Base-by-base conservation (phyloP, 176 grass and related monocot species). In the Lolium rigidum region DNA sequence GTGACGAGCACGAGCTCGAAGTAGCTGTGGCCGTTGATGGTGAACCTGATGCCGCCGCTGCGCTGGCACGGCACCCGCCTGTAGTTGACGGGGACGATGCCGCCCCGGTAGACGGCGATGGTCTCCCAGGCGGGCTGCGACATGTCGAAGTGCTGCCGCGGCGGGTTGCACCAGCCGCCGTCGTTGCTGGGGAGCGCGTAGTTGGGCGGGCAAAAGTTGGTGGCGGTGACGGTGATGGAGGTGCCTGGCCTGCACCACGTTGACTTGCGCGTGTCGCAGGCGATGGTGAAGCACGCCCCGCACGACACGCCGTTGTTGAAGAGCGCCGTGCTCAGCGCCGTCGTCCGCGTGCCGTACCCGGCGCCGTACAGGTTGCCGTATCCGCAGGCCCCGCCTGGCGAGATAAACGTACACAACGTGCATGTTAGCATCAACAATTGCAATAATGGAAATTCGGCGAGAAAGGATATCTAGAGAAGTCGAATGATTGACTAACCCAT, bases 141-240 rank as follows among this genome's bases (percentile, higher is more conserved):
- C 86, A 95, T 93, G 81, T 95, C 94, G 83, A 95, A 95, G 82
- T 95, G 94, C 7, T 58, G 88, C 2, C 90, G 86, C 43, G 94
- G 94, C 16, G 88, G 88, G 83, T 95, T 95, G 86, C 94, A 95
- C 94, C 94, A 93, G 4, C 94, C 94, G 16, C 91, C 91, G 18
- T 68, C 14, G 87, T 93, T 14, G 20, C 72, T 35, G 3, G 94
- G 1, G 0, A 91, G 84, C 46, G 89, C 88, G 81, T 86, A 91
- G 88, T 95, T 95, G 2, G 93, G 88, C 6, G 90, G 90, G 70
- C 93, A 95, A 38, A 91, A 55, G 76, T 94, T 94, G 58, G 89
- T 94, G 5, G 78, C 83, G 41, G 62, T 90, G 4, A 86, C 62
- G 41, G 88, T 90, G 88, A 86, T 47, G 17, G 88, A 10, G 1